Conservation (phyloP, 306 rosid genomes). For the Cicer bijugum region DNA sequence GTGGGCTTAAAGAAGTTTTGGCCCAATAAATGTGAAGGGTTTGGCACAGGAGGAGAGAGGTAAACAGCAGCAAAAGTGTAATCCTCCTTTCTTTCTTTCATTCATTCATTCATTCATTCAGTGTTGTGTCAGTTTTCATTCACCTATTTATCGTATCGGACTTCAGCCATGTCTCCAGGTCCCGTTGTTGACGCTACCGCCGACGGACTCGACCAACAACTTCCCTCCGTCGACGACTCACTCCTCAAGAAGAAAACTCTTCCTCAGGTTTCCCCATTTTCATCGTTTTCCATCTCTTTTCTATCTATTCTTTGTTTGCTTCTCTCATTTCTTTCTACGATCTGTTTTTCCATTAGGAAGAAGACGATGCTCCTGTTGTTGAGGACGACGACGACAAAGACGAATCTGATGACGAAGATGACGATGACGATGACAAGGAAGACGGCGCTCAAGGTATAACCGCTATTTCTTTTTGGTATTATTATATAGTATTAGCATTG, state of each 20-base stretch:
- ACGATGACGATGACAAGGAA: constrained; percentile 62
- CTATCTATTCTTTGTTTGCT: neutral
- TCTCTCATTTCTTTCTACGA: neutral
- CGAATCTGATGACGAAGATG: constrained; percentile 58
- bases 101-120: no score
- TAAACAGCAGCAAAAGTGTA: no score
- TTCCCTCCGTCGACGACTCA: constrained; percentile 48
- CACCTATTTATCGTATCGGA: no score
- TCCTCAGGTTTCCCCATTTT: constrained; percentile 45
- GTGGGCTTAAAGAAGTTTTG: no score
- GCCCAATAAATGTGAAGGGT: no score
- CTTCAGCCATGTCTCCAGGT: constrained; percentile 68
- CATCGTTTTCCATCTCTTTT: neutral
- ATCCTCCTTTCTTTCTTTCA: no score
- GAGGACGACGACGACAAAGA: constrained; percentile 73
- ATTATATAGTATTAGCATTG: neutral
- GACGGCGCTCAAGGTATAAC: constrained; percentile 58
- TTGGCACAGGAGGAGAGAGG: no score
- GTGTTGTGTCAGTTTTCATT: no score
- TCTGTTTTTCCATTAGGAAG: constrained; percentile 43
- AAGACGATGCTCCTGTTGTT: constrained; percentile 58
- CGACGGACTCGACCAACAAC: constrained; percentile 52
- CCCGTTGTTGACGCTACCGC: constrained; percentile 56
- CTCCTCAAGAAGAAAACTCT: constrained; percentile 47
- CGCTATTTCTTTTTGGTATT: neutral